These are phyloP conservation scores for Lactifluus rugatus DNA, from an alignment of 768 basidiomycete genomes.

Conservation along the genomic window DNA sequence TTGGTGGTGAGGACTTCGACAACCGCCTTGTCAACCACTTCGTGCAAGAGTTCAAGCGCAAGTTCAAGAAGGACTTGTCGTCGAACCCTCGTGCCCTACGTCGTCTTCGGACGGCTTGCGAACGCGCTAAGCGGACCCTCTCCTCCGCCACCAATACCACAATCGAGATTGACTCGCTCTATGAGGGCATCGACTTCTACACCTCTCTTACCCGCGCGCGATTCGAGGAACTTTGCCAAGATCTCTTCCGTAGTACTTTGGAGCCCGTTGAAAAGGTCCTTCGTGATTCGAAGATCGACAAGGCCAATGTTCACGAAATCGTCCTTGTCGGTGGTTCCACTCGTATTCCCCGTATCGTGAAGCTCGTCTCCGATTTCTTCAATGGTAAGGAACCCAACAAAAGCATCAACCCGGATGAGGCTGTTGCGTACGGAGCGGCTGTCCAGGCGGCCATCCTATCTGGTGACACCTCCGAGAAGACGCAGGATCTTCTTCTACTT, in stretches of 20 bases:
- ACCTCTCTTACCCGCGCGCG: conserved; percentile 96
- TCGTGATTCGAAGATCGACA: conserved; percentile 97
- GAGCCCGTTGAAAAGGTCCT: conserved; percentile 98
- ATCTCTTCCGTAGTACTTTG: conserved; percentile 87
- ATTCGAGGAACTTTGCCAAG: conserved; percentile 93
- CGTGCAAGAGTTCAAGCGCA: conserved; percentile 93
- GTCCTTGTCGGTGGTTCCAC: conserved; percentile 98
- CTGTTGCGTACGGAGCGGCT: conserved; percentile 96
- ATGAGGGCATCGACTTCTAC: conserved; percentile 97
- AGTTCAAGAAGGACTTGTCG: conserved; percentile 94
- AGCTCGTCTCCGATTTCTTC: conserved; percentile 98
- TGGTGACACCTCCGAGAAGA: conserved; percentile 97
- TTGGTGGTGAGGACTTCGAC: conserved; percentile 98
- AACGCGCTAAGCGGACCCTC: conserved; percentile 96
- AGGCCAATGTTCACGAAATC: conserved; percentile 90
- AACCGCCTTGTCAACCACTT: conserved; percentile 97
- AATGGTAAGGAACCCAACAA: conserved; percentile 98
- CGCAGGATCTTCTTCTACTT: conserved; percentile 89
- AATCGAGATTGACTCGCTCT: conserved; percentile 97
- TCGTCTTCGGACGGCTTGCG: conserved; percentile 95
- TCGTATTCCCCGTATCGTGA: conserved; percentile 94
- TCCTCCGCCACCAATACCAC: conserved; percentile 95
- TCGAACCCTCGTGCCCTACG: conserved; percentile 91
- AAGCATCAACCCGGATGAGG: conserved; percentile 99
- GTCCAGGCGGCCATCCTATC: conserved; percentile 98